Evolutionary conservation across 2,329 filamentous ascomycete species (phyloP), one percentile per base, ranked within the genome.

Genomic region (Dactylellina haptotyla): DNA sequence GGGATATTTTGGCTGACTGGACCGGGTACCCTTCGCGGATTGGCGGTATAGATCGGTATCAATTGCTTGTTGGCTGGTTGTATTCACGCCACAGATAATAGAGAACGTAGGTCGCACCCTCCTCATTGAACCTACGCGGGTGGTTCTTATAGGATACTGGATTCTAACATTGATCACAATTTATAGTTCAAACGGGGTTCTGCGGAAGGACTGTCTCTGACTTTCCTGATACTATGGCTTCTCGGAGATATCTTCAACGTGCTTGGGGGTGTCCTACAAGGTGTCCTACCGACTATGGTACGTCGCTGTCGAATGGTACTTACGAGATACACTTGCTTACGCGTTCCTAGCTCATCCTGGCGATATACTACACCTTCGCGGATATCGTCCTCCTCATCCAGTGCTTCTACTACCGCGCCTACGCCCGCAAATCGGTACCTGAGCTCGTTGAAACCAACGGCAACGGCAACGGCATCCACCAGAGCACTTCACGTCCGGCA

Each of bases 231-330:
- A 72, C 87, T 96, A 78, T 99, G 95, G 95, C 86, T 97, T 1
- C 85, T 89, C 0, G 95, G 95, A 58, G 95, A 99, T 88, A 89
- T 97, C 76, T 97, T 97, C 85, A 98, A 98, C 80, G 96, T 97
- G 75, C 85, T 96, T 1, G 94, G 94, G n/a, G 91, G 93, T 16
- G 88, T 97, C 14, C 81, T 97, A 9, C 94, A 98, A 80, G 90
- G 91, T 63, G 94, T 99, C 4, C 82, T 98, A 61, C 93, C 95
- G 0, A 99, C 94, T 0, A 97, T 98, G 93, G 86, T 89, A 79
- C 74, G 82, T 77, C 61, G 32, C 32, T 77, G 25, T 46, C n/a
- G 12, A 16, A 25, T 30, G 4, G 23, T 18, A 8, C 26, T 37
- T 34, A 34, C 28, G 20, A 32, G 23, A 46, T 39, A 1, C 71